phyloP scores from a whole-genome alignment of 306 rosid species.

The Phaseolus lunatus region DNA sequence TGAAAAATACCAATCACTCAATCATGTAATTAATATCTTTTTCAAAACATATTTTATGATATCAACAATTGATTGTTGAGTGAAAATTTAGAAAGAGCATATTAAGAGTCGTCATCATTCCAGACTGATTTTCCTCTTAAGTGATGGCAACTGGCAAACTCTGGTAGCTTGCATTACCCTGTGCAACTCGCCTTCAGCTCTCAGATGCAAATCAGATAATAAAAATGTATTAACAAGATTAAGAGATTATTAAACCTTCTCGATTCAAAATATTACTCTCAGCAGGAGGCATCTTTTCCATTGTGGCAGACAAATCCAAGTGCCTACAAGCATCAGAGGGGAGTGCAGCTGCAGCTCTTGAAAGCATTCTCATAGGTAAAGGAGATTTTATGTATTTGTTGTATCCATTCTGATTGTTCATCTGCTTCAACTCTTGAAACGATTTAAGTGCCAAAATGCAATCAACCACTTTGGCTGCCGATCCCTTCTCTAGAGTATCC shows the following conservation, averaged over 20 bases:
- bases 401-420: slow-evolving; percentile 57
- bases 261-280: slow-evolving; percentile 50
- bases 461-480: slow-evolving; percentile 79
- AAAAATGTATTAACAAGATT: slow-evolving; percentile 25
- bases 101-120: background rate
- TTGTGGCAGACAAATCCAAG: slow-evolving; percentile 69
- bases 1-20: background rate
- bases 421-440: slow-evolving; percentile 72
- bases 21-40: background rate
- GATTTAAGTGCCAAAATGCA: slow-evolving; percentile 82
- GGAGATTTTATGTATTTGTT: slow-evolving; percentile 73
- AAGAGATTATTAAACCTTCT: slow-evolving; percentile 63
- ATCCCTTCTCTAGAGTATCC: slow-evolving; percentile 79
- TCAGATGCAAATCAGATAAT: background rate
- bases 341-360: slow-evolving; percentile 57
- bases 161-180: background rate
- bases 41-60: background rate
- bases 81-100: background rate
- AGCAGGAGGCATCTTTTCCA: slow-evolving; percentile 52
- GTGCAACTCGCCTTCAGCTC: slow-evolving; percentile 8
- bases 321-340: slow-evolving; percentile 71
- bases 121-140: background rate
- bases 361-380: slow-evolving; percentile 57
- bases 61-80: background rate
- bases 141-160: slow-evolving; percentile 30